Conservation (phyloP, 1,284 basidiomycete species). For the Porogramme epimiltina region DNA sequence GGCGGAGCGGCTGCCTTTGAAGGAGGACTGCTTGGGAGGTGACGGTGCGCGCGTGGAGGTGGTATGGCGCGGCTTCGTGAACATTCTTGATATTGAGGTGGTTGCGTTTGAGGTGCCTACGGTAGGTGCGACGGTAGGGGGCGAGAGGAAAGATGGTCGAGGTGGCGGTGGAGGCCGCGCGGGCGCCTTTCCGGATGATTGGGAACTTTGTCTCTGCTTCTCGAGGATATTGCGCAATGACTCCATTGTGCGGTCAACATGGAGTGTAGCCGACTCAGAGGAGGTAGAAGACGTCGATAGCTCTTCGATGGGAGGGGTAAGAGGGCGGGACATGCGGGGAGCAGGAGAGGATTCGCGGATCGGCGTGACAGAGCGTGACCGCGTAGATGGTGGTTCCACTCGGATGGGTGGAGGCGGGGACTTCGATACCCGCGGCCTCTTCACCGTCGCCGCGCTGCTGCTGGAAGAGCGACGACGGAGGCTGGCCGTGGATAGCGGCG, state of each 20-base stretch:
- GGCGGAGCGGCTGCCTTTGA: slow-evolving; percentile 52
- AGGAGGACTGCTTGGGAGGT: slow-evolving; percentile 35
- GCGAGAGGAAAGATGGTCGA: slow-evolving; percentile 30
- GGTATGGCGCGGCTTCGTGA: slow-evolving; percentile 46
- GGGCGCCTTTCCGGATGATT: slow-evolving; percentile 21
- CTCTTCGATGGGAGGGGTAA: slow-evolving; percentile 62
- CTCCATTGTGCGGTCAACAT: slow-evolving; percentile 56
- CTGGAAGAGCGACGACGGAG: slow-evolving; percentile 23
- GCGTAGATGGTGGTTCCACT: slow-evolving; percentile 20
- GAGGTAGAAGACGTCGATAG: slow-evolving; percentile 45
- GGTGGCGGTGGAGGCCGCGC: slow-evolving; percentile 37
- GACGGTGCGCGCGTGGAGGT: slow-evolving; percentile 35
- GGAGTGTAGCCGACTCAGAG: slow-evolving; percentile 48
- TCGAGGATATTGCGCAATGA: slow-evolving; percentile 71
- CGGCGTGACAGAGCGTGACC: slow-evolving; percentile 42
- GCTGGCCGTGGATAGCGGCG: slow-evolving; percentile 7
- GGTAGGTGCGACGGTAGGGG: slow-evolving; percentile 50
- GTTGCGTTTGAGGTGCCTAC: slow-evolving; percentile 69
- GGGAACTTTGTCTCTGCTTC: slow-evolving; percentile 39
- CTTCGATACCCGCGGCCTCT: slow-evolving; percentile 18
- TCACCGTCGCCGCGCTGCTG: slow-evolving; percentile 16
- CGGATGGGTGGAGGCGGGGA: slow-evolving; percentile 32
- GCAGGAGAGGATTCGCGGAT: slow-evolving; percentile 29
- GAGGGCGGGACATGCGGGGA: slow-evolving; percentile 33
- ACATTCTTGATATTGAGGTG: slow-evolving; percentile 72